A percentile compares a stretch with the other conserved stretches of the same genome.
Conservation (phyloP, 192 early-diverging fungal genomes). For the Backusella liffmaniae region DNA sequence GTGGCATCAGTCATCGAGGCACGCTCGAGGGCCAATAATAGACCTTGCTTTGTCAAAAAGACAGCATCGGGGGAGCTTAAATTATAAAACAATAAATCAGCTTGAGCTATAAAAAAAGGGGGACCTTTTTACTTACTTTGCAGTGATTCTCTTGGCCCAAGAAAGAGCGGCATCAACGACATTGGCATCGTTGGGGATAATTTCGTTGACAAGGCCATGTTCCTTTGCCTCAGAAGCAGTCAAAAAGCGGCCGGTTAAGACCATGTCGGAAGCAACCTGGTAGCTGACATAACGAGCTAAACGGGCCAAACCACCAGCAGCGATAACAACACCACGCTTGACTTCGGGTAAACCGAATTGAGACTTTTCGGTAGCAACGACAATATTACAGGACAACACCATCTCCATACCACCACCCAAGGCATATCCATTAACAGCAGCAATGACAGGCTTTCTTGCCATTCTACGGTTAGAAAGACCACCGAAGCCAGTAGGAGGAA, state of each 20-base stretch:
- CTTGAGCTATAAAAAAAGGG: background rate
- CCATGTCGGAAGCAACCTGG: conserved; percentile 37
- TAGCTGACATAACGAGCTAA: conserved; percentile 34
- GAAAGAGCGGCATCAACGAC: conserved; percentile 24
- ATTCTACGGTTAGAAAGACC: conserved; percentile 36
- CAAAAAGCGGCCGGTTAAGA: conserved; percentile 39
- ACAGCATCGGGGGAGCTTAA: conserved; percentile 46
- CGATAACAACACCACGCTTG: conserved; percentile 36
- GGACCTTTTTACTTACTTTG: conserved; percentile 17
- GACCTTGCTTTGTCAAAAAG: conserved; percentile 34
- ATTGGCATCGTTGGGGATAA: conserved; percentile 28
- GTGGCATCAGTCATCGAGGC: conserved; percentile 33
- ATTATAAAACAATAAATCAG: background rate
- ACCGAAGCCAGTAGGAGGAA: conserved; percentile 33
- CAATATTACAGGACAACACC: conserved; percentile 39
- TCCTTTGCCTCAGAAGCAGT: conserved; percentile 36
- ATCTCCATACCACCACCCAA: conserved; percentile 44
- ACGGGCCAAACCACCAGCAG: conserved; percentile 35
- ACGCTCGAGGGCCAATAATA: conserved; percentile 33
- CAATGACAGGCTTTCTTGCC: conserved; percentile 41
- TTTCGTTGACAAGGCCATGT: conserved; percentile 39
- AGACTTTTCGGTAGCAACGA: conserved; percentile 37
- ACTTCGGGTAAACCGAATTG: conserved; percentile 45
- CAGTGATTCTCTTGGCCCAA: conserved; percentile 32
- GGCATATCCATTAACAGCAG: conserved; percentile 46